These are phyloP conservation scores for Pyracantha coccinea DNA, from an alignment of 331 rosid species.

Conservation along the genomic window DNA sequence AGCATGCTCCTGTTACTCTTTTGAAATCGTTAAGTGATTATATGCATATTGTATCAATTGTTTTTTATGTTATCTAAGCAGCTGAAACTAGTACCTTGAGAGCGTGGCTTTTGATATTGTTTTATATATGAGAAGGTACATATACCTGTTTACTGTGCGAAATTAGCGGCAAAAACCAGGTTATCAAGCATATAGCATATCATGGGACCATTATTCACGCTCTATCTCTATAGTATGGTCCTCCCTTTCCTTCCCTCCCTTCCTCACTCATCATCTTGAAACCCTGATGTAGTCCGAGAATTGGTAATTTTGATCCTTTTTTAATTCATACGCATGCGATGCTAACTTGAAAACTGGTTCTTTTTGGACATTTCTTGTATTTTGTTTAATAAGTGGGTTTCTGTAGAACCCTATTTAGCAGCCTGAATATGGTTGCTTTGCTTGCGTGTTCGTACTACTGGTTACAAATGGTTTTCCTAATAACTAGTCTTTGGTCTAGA, in stretches of 20 bases:
- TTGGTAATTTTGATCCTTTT: neutral
- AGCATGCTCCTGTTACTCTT: neutral
- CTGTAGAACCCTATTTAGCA: neutral
- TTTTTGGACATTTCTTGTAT: neutral
- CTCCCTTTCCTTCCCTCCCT: constrained; percentile 19
- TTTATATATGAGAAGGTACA: constrained; percentile 5
- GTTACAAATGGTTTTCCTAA: neutral
- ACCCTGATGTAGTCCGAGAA: no score
- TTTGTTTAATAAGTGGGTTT: neutral
- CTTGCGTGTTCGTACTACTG: neutral
- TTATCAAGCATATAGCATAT: constrained; percentile 11
- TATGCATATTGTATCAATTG: neutral
- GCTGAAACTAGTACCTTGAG: constrained; percentile 1
- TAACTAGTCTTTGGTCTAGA: no score
- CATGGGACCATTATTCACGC: constrained; percentile 50
- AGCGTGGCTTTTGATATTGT: constrained; percentile 52
- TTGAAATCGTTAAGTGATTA: neutral
- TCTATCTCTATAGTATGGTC: constrained; percentile 40
- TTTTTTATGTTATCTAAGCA: constrained; percentile 14
- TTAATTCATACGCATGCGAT: constrained; percentile 32
- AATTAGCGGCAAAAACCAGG: constrained; percentile 22
- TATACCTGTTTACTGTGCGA: constrained; percentile 16
- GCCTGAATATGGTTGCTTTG: neutral
- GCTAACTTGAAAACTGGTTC: constrained; percentile 13
- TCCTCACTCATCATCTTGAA: neutral